Evolutionary conservation across 1,139 yeast species (phyloP).

Genomic region (Geotrichum aggregatum): DNA sequence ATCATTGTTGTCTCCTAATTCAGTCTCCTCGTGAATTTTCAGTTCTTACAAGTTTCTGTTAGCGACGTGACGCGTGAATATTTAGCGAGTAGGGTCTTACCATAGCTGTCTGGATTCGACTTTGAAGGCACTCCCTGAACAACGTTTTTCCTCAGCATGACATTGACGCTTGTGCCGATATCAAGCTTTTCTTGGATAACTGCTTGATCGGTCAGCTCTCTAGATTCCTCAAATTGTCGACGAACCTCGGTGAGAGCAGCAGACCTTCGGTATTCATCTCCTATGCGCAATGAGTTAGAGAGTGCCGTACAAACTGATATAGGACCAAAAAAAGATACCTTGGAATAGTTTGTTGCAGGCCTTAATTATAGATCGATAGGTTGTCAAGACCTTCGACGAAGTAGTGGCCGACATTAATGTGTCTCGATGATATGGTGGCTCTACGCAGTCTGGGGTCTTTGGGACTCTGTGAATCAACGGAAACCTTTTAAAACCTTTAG

Average conservation of each 20-base stretch:
- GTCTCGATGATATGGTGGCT: neutral
- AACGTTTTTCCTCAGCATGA: constrained; percentile 63
- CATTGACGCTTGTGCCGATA: constrained; percentile 65
- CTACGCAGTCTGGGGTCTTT: neutral
- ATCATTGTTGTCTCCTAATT: constrained; percentile 81
- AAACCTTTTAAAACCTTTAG: no score
- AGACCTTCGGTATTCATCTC: constrained; percentile 18
- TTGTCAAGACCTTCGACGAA: constrained; percentile 32
- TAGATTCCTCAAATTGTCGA: constrained; percentile 49
- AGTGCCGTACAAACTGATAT: neutral
- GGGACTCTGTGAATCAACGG: neutral
- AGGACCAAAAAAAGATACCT: constrained; percentile 47
- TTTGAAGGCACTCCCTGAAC: constrained; percentile 72
- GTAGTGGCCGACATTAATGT: constrained; percentile 1
- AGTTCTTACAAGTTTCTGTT: constrained; percentile 36
- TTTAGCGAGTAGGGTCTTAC: constrained; percentile 28
- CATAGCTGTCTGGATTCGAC: constrained; percentile 40
- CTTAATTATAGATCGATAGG: constrained; percentile 66
- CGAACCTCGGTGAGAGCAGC: constrained; percentile 68
- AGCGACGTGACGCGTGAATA: no score
- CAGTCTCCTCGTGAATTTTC: constrained; percentile 76
- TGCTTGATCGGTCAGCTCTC: constrained; percentile 41
- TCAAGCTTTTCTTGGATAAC: constrained; percentile 45
- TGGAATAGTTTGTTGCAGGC: constrained; percentile 68
- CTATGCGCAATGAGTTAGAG: neutral